phyloP scores from a whole-genome alignment of 169 alveolate species.

The Eimeria tenella region DNA sequence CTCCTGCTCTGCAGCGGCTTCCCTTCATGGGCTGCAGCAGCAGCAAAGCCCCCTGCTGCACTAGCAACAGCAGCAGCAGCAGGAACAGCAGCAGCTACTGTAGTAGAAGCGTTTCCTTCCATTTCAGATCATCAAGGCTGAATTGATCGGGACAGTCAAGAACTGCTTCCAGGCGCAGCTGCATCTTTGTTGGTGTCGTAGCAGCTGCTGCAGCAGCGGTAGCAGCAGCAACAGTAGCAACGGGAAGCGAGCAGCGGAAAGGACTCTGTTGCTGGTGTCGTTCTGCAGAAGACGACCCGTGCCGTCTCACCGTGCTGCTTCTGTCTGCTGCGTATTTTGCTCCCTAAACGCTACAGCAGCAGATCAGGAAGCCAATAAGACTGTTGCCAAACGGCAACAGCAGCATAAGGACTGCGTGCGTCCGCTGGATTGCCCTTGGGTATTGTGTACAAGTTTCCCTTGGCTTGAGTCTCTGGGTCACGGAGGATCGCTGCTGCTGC shows the following conservation, averaged over 20 bases:
- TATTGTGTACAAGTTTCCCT: background rate
- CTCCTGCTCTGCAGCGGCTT: background rate
- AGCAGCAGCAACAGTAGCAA: constrained; percentile 24
- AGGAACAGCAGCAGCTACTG: background rate
- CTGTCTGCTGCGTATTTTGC: constrained; percentile 23
- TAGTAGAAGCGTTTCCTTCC: background rate
- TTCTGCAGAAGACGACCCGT: background rate
- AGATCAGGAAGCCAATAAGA: background rate
- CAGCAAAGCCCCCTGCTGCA: constrained; percentile 54
- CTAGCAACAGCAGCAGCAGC: constrained; percentile 52
- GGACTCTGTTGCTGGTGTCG: constrained; percentile 24
- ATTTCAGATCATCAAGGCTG: constrained; percentile 1
- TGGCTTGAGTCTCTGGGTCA: background rate
- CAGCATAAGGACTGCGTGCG: constrained; percentile 2
- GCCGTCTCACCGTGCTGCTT: background rate
- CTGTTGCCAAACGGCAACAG: background rate
- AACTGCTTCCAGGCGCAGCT: constrained; percentile 13
- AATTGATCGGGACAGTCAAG: background rate
- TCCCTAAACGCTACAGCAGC: background rate
- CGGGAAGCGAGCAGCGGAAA: constrained; percentile 16
- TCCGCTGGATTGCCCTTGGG: background rate
- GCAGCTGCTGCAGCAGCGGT: constrained; percentile 23
- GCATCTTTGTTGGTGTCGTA: background rate
- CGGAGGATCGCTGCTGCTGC: constrained; percentile 27
- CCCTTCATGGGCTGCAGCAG: background rate